These are phyloP conservation scores for Trichosporon sp. DNA, from an alignment of 1,284 basidiomycete species.

Conservation along the genomic window DNA sequence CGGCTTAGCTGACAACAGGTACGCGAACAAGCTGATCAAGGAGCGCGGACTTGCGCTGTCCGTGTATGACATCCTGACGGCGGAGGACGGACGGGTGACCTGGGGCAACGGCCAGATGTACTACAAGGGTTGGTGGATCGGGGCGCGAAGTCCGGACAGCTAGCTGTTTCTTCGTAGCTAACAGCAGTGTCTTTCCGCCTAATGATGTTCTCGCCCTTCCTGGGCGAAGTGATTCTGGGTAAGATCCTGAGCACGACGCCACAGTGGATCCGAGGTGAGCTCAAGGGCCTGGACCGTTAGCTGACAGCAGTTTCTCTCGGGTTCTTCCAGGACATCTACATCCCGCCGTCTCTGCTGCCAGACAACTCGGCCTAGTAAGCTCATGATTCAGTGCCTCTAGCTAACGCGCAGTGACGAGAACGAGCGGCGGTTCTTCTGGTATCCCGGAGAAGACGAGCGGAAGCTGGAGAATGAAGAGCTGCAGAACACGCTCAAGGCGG, in stretches of 20 bases:
- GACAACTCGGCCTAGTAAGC: slow-evolving; percentile 46
- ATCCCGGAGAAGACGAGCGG: slow-evolving; percentile 56
- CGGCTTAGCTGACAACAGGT: slow-evolving; percentile 56
- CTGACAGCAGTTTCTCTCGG: slow-evolving; percentile 66
- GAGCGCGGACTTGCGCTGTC: slow-evolving; percentile 86
- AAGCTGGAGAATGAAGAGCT: slow-evolving; percentile 55
- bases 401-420: slow-evolving; percentile 21
- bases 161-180: slow-evolving; percentile 9
- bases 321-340: slow-evolving; percentile 92
- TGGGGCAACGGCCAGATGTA: slow-evolving; percentile 93
- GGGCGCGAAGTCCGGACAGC: not conserved
- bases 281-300: not conserved
- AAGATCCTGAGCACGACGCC: slow-evolving; percentile 80
- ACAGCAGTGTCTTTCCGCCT: slow-evolving; percentile 76
- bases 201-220: slow-evolving; percentile 86
- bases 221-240: slow-evolving; percentile 82
- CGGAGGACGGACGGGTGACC: slow-evolving; percentile 83
- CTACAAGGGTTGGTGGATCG: slow-evolving; percentile 77
- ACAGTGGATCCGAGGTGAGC: slow-evolving; percentile 73
- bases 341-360: slow-evolving; percentile 63
- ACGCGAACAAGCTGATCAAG: slow-evolving; percentile 87
- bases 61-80: slow-evolving; percentile 78
- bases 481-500: slow-evolving; percentile 53
- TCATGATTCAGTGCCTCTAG: rapidly evolving
- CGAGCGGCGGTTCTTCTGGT: slow-evolving; percentile 77